Percentiles rank a stretch among this genome's conserved stretches.
These are phyloP conservation scores for Aspergillus candidus DNA, from an alignment of 2,329 filamentous ascomycete species.

Conservation along the genomic window DNA sequence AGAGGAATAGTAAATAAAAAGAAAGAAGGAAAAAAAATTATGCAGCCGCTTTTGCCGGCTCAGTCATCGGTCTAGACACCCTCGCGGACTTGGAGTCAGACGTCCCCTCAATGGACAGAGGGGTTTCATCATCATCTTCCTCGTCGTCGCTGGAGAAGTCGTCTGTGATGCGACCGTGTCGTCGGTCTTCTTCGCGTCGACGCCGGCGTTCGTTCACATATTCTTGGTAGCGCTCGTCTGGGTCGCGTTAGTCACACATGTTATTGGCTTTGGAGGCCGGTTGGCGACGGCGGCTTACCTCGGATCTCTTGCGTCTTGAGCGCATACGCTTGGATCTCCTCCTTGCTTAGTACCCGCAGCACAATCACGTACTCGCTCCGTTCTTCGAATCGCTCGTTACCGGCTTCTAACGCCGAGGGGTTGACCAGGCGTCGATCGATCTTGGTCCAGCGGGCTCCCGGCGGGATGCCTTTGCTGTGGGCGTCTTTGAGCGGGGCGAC, in stretches of 20 bases:
- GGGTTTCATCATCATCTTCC: conserved; percentile 25
- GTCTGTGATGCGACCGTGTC: conserved; percentile 23
- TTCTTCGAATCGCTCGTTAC: conserved; percentile 88
- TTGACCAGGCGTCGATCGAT: conserved; percentile 85
- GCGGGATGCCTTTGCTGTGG: conserved; percentile 63
- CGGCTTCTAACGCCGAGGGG: conserved; percentile 74
- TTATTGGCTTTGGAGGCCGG: not conserved
- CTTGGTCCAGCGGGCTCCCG: conserved; percentile 86
- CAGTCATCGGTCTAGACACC: not conserved
- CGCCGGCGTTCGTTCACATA: conserved; percentile 32
- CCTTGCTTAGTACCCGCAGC: conserved; percentile 74
- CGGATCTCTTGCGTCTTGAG: conserved; percentile 73
- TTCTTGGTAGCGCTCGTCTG: conserved; percentile 34
- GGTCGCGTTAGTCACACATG: conserved; percentile 7
- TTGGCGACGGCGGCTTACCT: conserved; percentile 48
- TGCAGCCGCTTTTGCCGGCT: conserved; percentile 5
- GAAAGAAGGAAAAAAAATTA: conserved; percentile 1
- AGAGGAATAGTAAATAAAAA: not conserved
- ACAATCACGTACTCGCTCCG: conserved; percentile 93
- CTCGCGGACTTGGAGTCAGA: conserved; percentile 14
- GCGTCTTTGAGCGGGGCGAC: conserved; percentile 91
- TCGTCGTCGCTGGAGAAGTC: conserved; percentile 35
- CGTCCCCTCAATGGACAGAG: conserved; percentile 29
- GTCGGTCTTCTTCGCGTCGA: conserved; percentile 41
- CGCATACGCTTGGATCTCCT: conserved; percentile 85